Evolutionary conservation across 139 green algal genomes (phyloP).

Genomic region (Auxenochlorella pyrenoidosa): DNA sequence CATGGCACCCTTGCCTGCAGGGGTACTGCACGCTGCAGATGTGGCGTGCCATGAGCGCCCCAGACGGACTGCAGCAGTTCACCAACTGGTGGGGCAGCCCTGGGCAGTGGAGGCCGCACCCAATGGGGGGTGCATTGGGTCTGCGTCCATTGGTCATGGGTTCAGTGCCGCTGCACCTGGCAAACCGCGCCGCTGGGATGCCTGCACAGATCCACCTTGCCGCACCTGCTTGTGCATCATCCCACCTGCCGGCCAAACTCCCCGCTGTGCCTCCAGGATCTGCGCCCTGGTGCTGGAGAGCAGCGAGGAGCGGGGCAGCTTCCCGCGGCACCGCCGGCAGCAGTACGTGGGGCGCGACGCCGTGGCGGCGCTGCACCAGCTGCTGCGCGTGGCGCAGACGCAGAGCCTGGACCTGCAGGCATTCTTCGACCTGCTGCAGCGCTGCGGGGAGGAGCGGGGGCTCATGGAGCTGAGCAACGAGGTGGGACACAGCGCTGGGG

Average conservation of each 20-base stretch:
- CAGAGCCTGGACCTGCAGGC: constrained; percentile 51
- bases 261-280: constrained; percentile 33
- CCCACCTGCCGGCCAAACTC: background rate
- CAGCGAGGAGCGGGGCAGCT: constrained; percentile 23
- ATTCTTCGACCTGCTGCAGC: constrained; percentile 66
- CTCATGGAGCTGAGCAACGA: constrained; percentile 58
- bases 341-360: constrained; percentile 50
- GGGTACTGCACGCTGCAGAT: constrained; percentile 50
- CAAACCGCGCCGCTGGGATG: too few species aligned
- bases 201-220: background rate
- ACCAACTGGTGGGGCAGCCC: constrained; percentile 44
- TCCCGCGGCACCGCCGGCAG: constrained; percentile 18
- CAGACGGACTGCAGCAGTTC: constrained; percentile 42
- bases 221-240: background rate
- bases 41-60: constrained; percentile 33
- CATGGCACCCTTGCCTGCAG: background rate
- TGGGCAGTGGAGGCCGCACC: too few species aligned
- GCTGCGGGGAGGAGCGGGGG: constrained; percentile 50
- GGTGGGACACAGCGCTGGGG: background rate
- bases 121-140: too few species aligned
- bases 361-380: constrained; percentile 49
- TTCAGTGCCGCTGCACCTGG: background rate
- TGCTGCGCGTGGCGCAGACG: constrained; percentile 51
- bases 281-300: constrained; percentile 43
- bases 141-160: too few species aligned